Base-by-base conservation (phyloP, 2,329 filamentous ascomycete species). In the Sclerotinia sclerotiorum region DNA sequence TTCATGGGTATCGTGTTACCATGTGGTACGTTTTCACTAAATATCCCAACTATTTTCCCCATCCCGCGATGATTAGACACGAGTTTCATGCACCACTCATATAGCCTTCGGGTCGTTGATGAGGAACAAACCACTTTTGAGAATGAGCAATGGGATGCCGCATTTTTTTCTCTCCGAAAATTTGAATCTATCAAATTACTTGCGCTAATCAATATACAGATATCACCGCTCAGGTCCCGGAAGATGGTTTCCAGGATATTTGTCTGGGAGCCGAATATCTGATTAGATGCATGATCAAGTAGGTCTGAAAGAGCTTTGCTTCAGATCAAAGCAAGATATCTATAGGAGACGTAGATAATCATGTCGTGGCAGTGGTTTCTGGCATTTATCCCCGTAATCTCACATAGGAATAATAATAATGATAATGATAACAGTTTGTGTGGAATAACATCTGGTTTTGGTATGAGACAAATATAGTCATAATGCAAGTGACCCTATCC, bases 51-150 rank as follows among this genome's bases (percentile, higher is more conserved):
- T 21, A 7, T 17, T 13, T 17, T 2, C 5, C 2, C 60, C 8
- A 27, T 48, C 46, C 46, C 60, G 85, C 86, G 81, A 94, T 95
- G 95, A 99, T 99, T 97, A 97, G 84, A 92, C 84, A 86, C 85
- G 70, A 63, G 60, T 63, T 94, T 97, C 94, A 99, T 99, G 95
- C 95, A 99, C 95, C 95, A 99, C 95, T 93, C 95, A 93, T 95
- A 98, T 87, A 84, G 84, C 85, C 87, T 88, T 87, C 84, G 84
- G 87, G 88, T 89, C 87, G 81, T 87, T 95, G 95, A 96, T 96
- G 94, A 98, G 86, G 87, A 89, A 89, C 60, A 63, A 63, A 63
- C 60, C 60, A 63, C 60, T 63, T 63, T 51, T 63, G n/a, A 63
- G 60, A 63, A 63, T 63, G 60, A 63, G 60, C 60, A 51, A 27